Percentiles rank a stretch among this genome's conserved stretches.
Evolutionary conservation across 1,284 basidiomycete genomes (phyloP).

Genomic region (Amylostereum areolatum): DNA sequence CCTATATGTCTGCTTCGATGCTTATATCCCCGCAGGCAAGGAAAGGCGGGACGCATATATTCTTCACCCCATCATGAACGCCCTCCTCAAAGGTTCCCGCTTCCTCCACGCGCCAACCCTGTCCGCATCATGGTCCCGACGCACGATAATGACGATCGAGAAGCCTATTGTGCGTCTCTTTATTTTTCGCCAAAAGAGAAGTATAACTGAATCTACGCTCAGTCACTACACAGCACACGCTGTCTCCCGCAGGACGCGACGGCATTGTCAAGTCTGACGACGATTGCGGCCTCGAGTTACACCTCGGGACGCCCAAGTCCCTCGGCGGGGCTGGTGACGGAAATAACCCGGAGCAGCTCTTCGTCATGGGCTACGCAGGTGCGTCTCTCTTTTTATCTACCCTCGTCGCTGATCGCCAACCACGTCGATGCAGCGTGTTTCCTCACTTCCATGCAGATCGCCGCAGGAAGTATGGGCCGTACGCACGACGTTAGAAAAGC

Average conservation of each 20-base stretch:
- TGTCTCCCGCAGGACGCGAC: slow-evolving; percentile 28
- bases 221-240: slow-evolving; percentile 34
- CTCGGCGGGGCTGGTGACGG: slow-evolving; percentile 35
- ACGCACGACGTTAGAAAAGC: slow-evolving; percentile 49
- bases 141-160: slow-evolving; percentile 6
- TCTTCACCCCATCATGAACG: not conserved
- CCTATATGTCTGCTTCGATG: not conserved
- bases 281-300: slow-evolving; percentile 25
- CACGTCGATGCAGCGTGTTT: slow-evolving; percentile 49
- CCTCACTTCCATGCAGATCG: slow-evolving; percentile 56
- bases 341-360: slow-evolving; percentile 36
- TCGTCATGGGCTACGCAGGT: slow-evolving; percentile 34
- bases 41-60: not conserved
- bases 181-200: slow-evolving; percentile 15
- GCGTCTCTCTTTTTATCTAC: slow-evolving; percentile 8
- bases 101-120: not conserved
- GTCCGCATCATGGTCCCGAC: not conserved
- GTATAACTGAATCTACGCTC: too few relatives aligned
- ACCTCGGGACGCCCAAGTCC: slow-evolving; percentile 28
- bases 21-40: not conserved
- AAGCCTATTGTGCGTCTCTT: not conserved
- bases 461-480: slow-evolving; percentile 48
- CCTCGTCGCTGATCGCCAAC: slow-evolving; percentile 3
- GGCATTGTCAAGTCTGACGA: slow-evolving; percentile 29
- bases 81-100: not conserved